Evolutionary conservation across 345 rosid genomes (phyloP).

Genomic region (Noccaea bulbosa): DNA sequence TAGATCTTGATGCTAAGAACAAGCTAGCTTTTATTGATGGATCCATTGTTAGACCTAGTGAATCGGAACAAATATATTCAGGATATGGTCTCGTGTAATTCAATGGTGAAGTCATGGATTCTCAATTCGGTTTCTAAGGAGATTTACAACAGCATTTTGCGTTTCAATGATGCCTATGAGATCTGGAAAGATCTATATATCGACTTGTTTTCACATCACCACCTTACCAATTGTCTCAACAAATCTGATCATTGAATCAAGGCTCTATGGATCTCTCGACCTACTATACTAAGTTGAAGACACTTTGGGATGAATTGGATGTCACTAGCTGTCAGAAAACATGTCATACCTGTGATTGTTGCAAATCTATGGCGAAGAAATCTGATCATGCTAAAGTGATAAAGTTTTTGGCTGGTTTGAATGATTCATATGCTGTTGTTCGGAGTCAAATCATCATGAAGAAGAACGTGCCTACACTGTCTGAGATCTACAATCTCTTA

Average conservation of each 20-base stretch:
- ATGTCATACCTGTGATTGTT: background rate
- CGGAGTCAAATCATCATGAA: too few relatives aligned
- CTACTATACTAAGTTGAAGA: too few relatives aligned
- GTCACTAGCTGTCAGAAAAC: too few relatives aligned
- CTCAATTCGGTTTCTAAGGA: background rate
- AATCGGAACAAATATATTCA: background rate
- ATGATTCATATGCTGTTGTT: too few relatives aligned
- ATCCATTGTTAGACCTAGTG: background rate
- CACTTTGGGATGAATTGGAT: too few relatives aligned
- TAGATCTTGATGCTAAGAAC: background rate
- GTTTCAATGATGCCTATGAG: background rate
- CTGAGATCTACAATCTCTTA: background rate
- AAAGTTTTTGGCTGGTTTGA: too few relatives aligned
- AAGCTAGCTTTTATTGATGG: background rate
- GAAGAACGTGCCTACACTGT: background rate
- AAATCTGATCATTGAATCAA: background rate
- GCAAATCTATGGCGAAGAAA: background rate
- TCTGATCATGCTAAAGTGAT: background rate
- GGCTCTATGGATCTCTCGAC: background rate
- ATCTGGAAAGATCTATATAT: background rate
- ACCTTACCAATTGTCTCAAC: background rate
- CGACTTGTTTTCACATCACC: background rate
- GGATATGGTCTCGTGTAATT: background rate
- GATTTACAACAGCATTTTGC: background rate
- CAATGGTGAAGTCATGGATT: background rate